Evolutionary conservation across 805 yeast species (phyloP), one percentile per base, ranked within the genome.

Genomic region (Teunomyces kruisii): DNA sequence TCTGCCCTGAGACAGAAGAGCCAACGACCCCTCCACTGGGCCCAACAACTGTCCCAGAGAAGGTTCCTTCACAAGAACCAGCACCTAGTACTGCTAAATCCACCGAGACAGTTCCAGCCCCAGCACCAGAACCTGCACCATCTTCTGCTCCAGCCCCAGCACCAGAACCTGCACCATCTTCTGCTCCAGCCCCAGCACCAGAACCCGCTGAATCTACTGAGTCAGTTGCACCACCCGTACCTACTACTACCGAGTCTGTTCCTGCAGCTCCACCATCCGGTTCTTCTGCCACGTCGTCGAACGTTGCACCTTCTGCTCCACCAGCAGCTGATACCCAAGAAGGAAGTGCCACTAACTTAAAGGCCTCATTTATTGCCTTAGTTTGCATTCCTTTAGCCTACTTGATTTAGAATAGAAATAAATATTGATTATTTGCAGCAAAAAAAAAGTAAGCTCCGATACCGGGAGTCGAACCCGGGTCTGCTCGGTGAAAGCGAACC

Each of bases 391-490:
- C 73, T 45, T 61, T 64, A 47, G 72, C 67, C 44, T 64, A 62
- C 62, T 61, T 68, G 54, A 46, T 68, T 53, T 68, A 65, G 28
- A 5, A 26, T 10, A 10, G 9, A 9, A 26, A 64, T 28, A 24
- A 31, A 40, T 30, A 40, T 40, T 39, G 29, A 26, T 26, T 9
- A 9, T 26, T 26, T 26, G 28, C 12, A 26, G 28, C 28, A 30
- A 26, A 45, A 32, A 44, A 40, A 30, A 14, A 10, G n/a, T n/a
- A 16, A 47, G 47, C 78, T 81, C 87, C 86, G 86, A 80, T 81
- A 75, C 87, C 84, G 87, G 87, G 87, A 80, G 85, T 82, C 86
- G 87, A 82, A 82, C 87, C 86, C 87, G 85, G 83, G 81, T 75
- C 71, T 81, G 84, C 86, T 79, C 86, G 85, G 86, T 81, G 86